phyloP scores from a whole-genome alignment of 768 basidiomycete genomes.

The Tulasnella sp. region DNA sequence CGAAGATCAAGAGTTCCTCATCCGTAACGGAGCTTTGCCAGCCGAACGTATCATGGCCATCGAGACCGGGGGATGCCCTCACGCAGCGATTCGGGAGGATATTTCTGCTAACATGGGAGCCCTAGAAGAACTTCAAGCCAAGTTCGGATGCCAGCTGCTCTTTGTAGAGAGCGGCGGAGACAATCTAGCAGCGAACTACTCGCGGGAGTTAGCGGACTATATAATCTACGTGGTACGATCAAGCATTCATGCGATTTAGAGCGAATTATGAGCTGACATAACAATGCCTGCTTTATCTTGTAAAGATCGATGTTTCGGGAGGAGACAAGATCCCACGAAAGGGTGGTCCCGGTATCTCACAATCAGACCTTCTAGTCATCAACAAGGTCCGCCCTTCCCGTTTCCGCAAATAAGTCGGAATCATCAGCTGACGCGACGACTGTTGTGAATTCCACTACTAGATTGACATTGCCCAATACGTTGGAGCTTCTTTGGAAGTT shows the following conservation, averaged over 20 bases:
- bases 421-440: background rate
- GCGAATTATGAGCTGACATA: background rate
- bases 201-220: conserved; percentile 92
- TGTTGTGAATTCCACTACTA: conserved; percentile 30
- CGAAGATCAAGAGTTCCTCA: conserved; percentile 96
- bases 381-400: conserved; percentile 64
- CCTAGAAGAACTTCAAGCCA: conserved; percentile 85
- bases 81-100: conserved; percentile 96
- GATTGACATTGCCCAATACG: conserved; percentile 90
- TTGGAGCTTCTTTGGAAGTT: conserved; percentile 85
- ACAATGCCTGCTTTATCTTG: conserved; percentile 4
- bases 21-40: conserved; percentile 83
- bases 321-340: conserved; percentile 98
- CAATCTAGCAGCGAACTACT: conserved; percentile 87
- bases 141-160: conserved; percentile 81
- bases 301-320: conserved; percentile 46
- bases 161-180: conserved; percentile 97
- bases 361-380: conserved; percentile 87
- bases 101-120: conserved; percentile 97
- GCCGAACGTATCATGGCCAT: conserved; percentile 84
- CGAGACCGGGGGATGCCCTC: conserved; percentile 96
- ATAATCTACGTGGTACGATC: conserved; percentile 78
- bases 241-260: background rate
- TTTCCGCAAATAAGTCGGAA: background rate
- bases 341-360: conserved; percentile 91